phyloP scores from a whole-genome alignment of 176 grass and related monocot genomes.

The Pontederia paniculata region DNA sequence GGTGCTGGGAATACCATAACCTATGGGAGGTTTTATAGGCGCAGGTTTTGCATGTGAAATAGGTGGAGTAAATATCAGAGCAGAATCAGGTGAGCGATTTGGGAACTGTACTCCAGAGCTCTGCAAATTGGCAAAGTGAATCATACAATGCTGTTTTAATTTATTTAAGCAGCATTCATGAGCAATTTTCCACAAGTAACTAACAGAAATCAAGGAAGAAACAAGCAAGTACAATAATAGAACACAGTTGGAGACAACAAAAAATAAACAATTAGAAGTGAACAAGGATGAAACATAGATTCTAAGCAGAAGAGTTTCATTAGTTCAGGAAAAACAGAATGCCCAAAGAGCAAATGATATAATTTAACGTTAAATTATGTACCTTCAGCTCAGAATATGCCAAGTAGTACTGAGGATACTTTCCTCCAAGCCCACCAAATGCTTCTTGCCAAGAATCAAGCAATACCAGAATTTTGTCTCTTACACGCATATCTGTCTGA shows the following conservation, averaged over 20 bases:
- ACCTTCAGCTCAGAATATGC: conserved; percentile 82
- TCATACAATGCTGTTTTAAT: not conserved
- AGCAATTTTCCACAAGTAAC: too few species aligned
- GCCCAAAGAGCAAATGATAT: not conserved
- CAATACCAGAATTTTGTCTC: conserved; percentile 57
- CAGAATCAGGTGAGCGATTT: conserved; percentile 35
- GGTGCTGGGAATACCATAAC: conserved; percentile 39
- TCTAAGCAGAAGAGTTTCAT: not conserved
- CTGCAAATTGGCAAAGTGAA: conserved; percentile 25
- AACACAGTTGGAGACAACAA: too few species aligned
- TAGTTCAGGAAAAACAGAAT: not conserved
- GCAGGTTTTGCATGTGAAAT: conserved; percentile 21
- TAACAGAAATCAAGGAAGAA: too few species aligned
- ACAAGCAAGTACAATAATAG: too few species aligned
- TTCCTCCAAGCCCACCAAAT: conserved; percentile 62
- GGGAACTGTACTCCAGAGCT: conserved; percentile 65
- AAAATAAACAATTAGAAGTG: not conserved
- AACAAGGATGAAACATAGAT: not conserved
- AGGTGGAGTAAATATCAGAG: conserved; percentile 51
- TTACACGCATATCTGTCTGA: conserved; percentile 53
- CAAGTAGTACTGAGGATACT: conserved; percentile 65
- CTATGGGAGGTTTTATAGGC: conserved; percentile 18
- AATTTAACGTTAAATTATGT: not conserved
- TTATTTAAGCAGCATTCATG: too few species aligned
- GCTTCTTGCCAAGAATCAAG: conserved; percentile 85